Conservation (phyloP, 306 rosid genomes). For the Astragalus membranaceus region DNA sequence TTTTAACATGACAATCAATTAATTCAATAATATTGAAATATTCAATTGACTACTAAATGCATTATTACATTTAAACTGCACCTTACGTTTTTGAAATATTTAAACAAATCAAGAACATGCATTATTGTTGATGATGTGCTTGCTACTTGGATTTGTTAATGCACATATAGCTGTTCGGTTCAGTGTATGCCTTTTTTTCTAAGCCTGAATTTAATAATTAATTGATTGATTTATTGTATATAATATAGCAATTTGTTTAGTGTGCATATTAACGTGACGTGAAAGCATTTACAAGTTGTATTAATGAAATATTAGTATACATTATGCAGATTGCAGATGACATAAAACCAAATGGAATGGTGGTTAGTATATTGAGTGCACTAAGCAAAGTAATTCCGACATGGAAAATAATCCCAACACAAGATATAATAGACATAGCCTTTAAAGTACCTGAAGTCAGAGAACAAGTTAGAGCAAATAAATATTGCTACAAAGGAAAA, state of each 20-base stretch:
- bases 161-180: background rate
- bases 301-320: background rate
- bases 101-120: background rate
- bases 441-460: slow-evolving; percentile 63
- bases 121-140: background rate
- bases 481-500: slow-evolving; percentile 69
- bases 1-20: background rate
- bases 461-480: slow-evolving; percentile 49
- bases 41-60: background rate
- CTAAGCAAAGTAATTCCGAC: slow-evolving; percentile 55
- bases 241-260: too few relatives aligned
- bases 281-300: background rate
- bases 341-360: slow-evolving; percentile 39
- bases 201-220: background rate
- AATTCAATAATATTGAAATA: background rate
- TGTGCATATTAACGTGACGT: background rate
- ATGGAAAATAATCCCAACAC: slow-evolving; percentile 65
- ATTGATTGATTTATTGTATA: background rate
- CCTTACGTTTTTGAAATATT: background rate
- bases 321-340: slow-evolving; percentile 69
- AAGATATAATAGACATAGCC: slow-evolving; percentile 59
- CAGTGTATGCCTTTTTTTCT: background rate
- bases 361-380: slow-evolving; percentile 32
- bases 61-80: background rate
- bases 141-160: background rate